Percentiles rank a stretch among this genome's conserved stretches.
Conservation (phyloP, 2,329 filamentous ascomycete species). For the Lachnellula hyalina region DNA sequence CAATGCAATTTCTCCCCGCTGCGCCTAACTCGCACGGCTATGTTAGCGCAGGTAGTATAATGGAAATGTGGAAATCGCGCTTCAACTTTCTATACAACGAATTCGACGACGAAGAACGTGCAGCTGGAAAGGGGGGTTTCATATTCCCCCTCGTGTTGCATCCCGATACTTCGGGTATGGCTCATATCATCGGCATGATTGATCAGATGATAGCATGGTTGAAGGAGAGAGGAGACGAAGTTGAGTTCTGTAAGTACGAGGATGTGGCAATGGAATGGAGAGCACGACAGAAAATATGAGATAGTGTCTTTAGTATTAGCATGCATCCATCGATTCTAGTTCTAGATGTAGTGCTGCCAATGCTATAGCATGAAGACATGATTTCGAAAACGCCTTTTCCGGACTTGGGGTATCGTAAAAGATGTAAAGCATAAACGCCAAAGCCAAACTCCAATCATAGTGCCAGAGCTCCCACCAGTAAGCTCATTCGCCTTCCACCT, state of each 20-base stretch:
- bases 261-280: slow-evolving; percentile 34
- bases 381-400: neutral
- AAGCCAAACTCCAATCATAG: neutral
- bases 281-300: slow-evolving; percentile 6
- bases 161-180: slow-evolving; percentile 55
- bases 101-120: slow-evolving; percentile 35
- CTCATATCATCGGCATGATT: slow-evolving; percentile 47
- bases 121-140: slow-evolving; percentile 31
- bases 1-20: slow-evolving; percentile 31
- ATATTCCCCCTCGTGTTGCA: slow-evolving; percentile 50
- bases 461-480: neutral
- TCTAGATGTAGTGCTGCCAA: neutral
- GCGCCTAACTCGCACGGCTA: slow-evolving; percentile 43
- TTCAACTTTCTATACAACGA: slow-evolving; percentile 21
- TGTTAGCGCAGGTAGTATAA: slow-evolving; percentile 41
- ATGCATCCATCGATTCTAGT: neutral
- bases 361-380: neutral
- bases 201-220: slow-evolving; percentile 45
- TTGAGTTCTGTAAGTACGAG: slow-evolving; percentile 41
- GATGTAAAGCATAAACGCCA: neutral
- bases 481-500: neutral
- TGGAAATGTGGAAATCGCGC: slow-evolving; percentile 39
- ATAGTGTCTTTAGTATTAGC: neutral
- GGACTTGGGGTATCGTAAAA: neutral
- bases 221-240: slow-evolving; percentile 38